Evolutionary conservation across 805 yeast species (phyloP).

Genomic region (Yamadazyma phyllophila): DNA sequence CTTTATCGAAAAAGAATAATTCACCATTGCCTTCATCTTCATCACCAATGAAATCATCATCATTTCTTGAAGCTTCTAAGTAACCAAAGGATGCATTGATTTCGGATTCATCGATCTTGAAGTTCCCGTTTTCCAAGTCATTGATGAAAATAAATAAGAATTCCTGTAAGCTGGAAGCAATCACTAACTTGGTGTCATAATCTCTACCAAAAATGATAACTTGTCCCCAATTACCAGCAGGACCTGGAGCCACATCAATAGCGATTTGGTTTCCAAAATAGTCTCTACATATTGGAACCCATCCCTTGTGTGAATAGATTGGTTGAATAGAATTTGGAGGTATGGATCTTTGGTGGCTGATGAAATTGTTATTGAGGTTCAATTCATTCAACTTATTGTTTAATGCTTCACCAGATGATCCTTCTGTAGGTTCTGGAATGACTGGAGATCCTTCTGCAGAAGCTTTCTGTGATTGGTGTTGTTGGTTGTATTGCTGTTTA

Average conservation of each 20-base stretch:
- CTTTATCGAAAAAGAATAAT: conserved; percentile 36
- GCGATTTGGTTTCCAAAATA: conserved; percentile 45
- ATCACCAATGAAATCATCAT: conserved; percentile 41
- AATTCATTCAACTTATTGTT: conserved; percentile 10
- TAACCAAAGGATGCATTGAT: conserved; percentile 33
- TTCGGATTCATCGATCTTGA: conserved; percentile 35
- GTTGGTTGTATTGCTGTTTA: conserved; percentile 32
- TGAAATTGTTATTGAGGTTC: conserved; percentile 22
- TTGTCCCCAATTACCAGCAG: conserved; percentile 41
- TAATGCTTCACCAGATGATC: conserved; percentile 18
- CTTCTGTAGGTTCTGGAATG: conserved; percentile 7
- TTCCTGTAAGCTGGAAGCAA: conserved; percentile 38
- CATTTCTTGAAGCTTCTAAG: conserved; percentile 36
- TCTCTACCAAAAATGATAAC: conserved; percentile 44
- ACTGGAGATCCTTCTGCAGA: background rate
- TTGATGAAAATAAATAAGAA: conserved; percentile 36
- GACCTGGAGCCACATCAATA: conserved; percentile 40
- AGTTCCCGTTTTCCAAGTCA: conserved; percentile 44
- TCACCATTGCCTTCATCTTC: conserved; percentile 47
- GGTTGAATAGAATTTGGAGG: conserved; percentile 40
- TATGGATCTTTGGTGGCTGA: conserved; percentile 34
- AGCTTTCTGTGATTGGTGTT: conserved; percentile 17
- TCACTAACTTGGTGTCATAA: conserved; percentile 41
- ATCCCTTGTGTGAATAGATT: conserved; percentile 34
- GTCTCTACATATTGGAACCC: conserved; percentile 43